A percentile compares a stretch with the other conserved stretches of the same genome.
These are phyloP conservation scores for Knoxia roxburghii DNA, from an alignment of 257 asterid genomes.

Conservation along the genomic window DNA sequence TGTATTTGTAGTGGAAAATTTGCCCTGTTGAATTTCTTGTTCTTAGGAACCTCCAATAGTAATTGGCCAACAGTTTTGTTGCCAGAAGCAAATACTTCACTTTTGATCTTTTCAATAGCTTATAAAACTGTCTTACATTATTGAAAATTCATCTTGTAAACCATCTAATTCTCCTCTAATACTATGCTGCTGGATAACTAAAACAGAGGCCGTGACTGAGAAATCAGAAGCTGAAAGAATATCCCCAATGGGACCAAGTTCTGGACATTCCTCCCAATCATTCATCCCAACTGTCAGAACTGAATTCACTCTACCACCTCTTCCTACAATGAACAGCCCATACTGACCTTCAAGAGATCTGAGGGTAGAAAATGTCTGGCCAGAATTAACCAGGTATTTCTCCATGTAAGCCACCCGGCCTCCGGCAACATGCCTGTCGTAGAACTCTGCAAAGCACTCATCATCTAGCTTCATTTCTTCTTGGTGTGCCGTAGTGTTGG, in stretches of 20 bases:
- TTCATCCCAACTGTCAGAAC: conserved; percentile 85
- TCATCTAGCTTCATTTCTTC: conserved; percentile 90
- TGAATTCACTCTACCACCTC: conserved; percentile 79
- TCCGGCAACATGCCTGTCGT: conserved; percentile 73
- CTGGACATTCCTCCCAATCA: conserved; percentile 97
- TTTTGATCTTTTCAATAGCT: neutral
- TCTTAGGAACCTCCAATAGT: neutral
- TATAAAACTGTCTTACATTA: conserved; percentile 39
- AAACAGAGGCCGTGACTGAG: conserved; percentile 68
- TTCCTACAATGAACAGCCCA: conserved; percentile 76
- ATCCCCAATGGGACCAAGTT: conserved; percentile 88
- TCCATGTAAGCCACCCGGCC: conserved; percentile 89
- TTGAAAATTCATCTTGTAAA: conserved; percentile 77
- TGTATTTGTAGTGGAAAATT: neutral
- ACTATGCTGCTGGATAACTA: conserved; percentile 80
- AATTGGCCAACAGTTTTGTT: neutral
- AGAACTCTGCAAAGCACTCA: conserved; percentile 81
- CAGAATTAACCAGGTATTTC: conserved; percentile 78
- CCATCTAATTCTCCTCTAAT: conserved; percentile 84
- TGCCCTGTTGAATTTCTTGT: neutral
- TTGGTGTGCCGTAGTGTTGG: conserved; percentile 61
- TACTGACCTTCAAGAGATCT: conserved; percentile 83
- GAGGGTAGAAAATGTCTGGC: conserved; percentile 74
- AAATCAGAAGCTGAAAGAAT: conserved; percentile 84
- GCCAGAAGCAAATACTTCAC: too few relatives aligned